Evolutionary conservation across 2,329 filamentous ascomycete species (phyloP).

Genomic region (Tricladium varicosporioides): DNA sequence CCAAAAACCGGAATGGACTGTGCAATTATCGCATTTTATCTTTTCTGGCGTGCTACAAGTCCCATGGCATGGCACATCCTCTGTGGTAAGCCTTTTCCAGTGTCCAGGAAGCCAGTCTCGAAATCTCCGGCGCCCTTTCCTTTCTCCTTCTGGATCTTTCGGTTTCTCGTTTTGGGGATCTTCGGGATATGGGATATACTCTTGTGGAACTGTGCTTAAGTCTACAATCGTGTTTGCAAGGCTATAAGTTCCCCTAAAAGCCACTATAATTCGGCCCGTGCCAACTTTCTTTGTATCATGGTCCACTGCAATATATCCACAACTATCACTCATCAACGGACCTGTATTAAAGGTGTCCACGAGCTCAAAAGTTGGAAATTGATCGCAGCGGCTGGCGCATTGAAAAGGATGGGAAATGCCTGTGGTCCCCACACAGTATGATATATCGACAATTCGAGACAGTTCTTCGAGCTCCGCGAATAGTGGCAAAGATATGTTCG

Average conservation of each 20-base stretch:
- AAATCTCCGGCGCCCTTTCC: slow-evolving; percentile 2
- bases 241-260: slow-evolving; percentile 93
- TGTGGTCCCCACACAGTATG: slow-evolving; percentile 86
- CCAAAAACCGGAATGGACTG: slow-evolving; percentile 88
- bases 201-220: slow-evolving; percentile 82
- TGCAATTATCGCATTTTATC: slow-evolving; percentile 74
- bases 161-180: slow-evolving; percentile 37
- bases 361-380: slow-evolving; percentile 79
- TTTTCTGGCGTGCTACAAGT: neutral
- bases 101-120: slow-evolving; percentile 14
- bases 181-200: slow-evolving; percentile 80
- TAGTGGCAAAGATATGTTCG: slow-evolving; percentile 56
- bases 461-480: slow-evolving; percentile 84
- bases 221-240: slow-evolving; percentile 89
- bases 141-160: slow-evolving; percentile 30
- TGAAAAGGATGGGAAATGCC: slow-evolving; percentile 81
- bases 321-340: slow-evolving; percentile 80
- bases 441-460: slow-evolving; percentile 87
- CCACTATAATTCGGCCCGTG: slow-evolving; percentile 66
- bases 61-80: neutral
- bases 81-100: neutral
- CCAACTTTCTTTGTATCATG: slow-evolving; percentile 43
- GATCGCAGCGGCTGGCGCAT: slow-evolving; percentile 79
- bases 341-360: slow-evolving; percentile 88
- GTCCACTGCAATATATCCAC: slow-evolving; percentile 90